Evolutionary conservation across 345 rosid species (phyloP).

Genomic region (Diplotaxis tenuifolia): DNA sequence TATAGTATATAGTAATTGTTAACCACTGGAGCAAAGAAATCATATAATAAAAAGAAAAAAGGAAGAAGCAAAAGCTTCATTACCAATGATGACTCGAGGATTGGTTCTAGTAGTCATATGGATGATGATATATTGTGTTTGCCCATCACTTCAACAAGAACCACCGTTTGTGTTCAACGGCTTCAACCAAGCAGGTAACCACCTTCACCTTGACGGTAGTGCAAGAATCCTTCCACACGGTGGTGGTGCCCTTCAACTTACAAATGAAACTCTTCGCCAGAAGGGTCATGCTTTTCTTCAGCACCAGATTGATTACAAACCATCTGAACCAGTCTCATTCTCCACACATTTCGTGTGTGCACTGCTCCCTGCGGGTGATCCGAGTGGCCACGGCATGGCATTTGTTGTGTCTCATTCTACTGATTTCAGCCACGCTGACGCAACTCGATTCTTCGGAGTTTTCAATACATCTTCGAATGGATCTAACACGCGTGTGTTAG

Average conservation of each 20-base stretch:
- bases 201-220: constrained; percentile 31
- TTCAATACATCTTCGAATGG: constrained; percentile 47
- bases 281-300: constrained; percentile 46
- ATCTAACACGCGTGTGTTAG: constrained; percentile 46
- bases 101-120: constrained; percentile 14
- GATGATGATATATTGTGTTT: constrained; percentile 10
- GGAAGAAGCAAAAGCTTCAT: neutral
- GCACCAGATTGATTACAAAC: constrained; percentile 39
- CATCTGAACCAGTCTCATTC: constrained; percentile 40
- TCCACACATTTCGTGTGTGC: constrained; percentile 46
- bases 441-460: constrained; percentile 45
- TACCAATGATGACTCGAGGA: constrained; percentile 34
- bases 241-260: constrained; percentile 51
- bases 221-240: constrained; percentile 45
- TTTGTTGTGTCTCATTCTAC: constrained; percentile 37
- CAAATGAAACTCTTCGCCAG: constrained; percentile 41
- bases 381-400: constrained; percentile 54
- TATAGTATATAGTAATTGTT: no score
- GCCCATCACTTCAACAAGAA: constrained; percentile 27
- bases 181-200: constrained; percentile 37
- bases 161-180: constrained; percentile 40
- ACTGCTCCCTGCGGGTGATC: constrained; percentile 20
- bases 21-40: neutral
- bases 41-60: neutral
- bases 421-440: constrained; percentile 11